A percentile compares a stretch with the other conserved stretches of the same genome.
Evolutionary conservation across 345 rosid species (phyloP).

Genomic region (Citrus australasica): DNA sequence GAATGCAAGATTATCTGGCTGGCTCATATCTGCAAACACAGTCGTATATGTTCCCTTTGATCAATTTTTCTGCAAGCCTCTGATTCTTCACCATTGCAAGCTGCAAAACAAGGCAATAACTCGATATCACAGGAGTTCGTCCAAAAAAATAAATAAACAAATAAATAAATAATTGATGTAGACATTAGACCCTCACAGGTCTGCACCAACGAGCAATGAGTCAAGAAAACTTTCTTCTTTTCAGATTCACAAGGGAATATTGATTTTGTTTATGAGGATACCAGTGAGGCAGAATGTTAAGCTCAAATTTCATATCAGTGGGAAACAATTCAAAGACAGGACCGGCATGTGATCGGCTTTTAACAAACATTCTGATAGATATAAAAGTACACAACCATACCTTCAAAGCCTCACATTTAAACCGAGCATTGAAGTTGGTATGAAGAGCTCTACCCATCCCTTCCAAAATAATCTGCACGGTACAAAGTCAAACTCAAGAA

Average conservation of each 20-base stretch:
- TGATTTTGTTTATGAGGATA: neutral
- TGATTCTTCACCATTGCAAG: slow-evolving; percentile 99
- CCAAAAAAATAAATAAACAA: neutral
- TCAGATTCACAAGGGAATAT: neutral
- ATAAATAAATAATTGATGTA: no score
- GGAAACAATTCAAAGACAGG: neutral
- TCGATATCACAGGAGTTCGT: neutral
- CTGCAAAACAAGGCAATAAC: slow-evolving; percentile 37
- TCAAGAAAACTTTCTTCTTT: neutral
- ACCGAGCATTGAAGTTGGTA: slow-evolving; percentile 77
- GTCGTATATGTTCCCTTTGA: slow-evolving; percentile 79
- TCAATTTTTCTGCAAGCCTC: slow-evolving; percentile 86
- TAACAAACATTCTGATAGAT: neutral
- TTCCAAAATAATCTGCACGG: slow-evolving; percentile 77
- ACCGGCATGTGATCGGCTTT: neutral
- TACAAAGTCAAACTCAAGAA: slow-evolving; percentile 1
- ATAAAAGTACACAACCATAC: slow-evolving; percentile 28
- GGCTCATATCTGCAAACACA: slow-evolving; percentile 92
- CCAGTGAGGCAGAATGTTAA: neutral
- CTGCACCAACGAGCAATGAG: no score
- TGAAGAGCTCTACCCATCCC: slow-evolving; percentile 99
- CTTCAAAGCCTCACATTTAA: slow-evolving; percentile 88
- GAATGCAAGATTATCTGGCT: slow-evolving; percentile 18
- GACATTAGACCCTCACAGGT: no score
- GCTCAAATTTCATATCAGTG: neutral